Conservation (phyloP, 768 basidiomycete species). For the Xerocomus spinulosus region DNA sequence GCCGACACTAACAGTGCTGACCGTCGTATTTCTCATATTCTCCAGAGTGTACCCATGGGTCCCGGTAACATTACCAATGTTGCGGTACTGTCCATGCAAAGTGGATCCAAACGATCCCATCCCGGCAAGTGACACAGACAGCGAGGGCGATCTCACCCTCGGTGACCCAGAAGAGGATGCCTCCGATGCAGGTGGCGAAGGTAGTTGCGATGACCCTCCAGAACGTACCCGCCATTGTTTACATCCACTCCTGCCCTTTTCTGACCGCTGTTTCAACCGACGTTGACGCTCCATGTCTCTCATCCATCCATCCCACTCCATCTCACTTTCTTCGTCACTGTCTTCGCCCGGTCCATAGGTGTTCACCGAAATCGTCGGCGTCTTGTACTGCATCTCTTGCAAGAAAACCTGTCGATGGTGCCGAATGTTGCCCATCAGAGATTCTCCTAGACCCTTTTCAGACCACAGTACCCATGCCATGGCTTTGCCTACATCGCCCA, state of each 20-base stretch:
- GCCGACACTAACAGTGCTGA: constrained; percentile 28
- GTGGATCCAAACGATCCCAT: too few relatives aligned
- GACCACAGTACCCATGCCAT: constrained; percentile 45
- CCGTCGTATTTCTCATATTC: constrained; percentile 8
- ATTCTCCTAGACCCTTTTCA: constrained; percentile 20
- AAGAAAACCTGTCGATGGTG: constrained; percentile 22
- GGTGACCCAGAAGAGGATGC: constrained; percentile 22
- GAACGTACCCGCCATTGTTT: background rate
- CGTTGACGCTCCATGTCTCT: constrained; percentile 47
- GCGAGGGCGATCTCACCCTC: constrained; percentile 12
- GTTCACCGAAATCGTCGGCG: background rate
- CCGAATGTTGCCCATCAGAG: constrained; percentile 18
- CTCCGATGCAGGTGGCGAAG: constrained; percentile 29
- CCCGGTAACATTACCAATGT: constrained; percentile 18
- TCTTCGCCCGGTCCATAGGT: constrained; percentile 33
- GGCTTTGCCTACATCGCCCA: constrained; percentile 53
- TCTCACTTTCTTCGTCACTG: constrained; percentile 44
- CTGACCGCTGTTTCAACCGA: constrained; percentile 13
- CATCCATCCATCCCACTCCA: constrained; percentile 67
- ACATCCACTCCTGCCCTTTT: constrained; percentile 1
- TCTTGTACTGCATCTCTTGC: constrained; percentile 23
- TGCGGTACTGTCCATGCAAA: constrained; percentile 16
- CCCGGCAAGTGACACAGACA: constrained; percentile 6
- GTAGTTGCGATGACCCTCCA: constrained; percentile 8
- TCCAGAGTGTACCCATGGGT: background rate